Evolutionary conservation across 2,329 filamentous ascomycete species (phyloP).

Genomic region (Trichoderma oligosporum): DNA sequence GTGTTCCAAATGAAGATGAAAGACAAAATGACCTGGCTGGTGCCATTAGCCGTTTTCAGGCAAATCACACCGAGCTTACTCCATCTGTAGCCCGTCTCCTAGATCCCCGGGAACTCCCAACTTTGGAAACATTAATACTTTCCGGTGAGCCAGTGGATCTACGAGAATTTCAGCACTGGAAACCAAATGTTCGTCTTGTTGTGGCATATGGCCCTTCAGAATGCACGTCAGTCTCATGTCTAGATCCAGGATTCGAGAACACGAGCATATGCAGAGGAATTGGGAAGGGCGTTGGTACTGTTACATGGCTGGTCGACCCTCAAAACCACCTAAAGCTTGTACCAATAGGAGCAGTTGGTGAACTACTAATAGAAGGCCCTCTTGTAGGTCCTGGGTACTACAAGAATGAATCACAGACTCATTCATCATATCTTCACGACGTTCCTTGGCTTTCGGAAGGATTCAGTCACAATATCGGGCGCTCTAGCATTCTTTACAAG

Average conservation of each 20-base stretch:
- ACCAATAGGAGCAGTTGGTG: constrained; percentile 26
- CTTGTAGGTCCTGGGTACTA: constrained; percentile 26
- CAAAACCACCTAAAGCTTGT: constrained; percentile 24
- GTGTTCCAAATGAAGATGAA: constrained; percentile 39
- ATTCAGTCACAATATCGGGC: background rate
- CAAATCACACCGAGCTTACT: background rate
- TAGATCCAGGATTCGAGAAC: background rate
- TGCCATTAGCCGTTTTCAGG: background rate
- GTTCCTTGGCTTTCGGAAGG: background rate
- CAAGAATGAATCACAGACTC: background rate
- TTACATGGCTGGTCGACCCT: constrained; percentile 27
- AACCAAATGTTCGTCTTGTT: background rate
- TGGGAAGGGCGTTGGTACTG: constrained; percentile 14
- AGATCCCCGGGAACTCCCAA: background rate
- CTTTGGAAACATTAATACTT: background rate
- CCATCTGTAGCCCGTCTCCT: background rate
- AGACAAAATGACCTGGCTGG: background rate
- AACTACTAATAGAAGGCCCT: constrained; percentile 29
- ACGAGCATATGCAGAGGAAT: background rate
- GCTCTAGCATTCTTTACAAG: background rate
- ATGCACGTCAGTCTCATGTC: background rate
- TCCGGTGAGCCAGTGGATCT: background rate
- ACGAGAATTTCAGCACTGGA: background rate
- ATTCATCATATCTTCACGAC: background rate
- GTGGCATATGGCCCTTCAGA: constrained; percentile 22